These are phyloP conservation scores for Suillus sp. DNA, from an alignment of 768 basidiomycete species.

Conservation along the genomic window DNA sequence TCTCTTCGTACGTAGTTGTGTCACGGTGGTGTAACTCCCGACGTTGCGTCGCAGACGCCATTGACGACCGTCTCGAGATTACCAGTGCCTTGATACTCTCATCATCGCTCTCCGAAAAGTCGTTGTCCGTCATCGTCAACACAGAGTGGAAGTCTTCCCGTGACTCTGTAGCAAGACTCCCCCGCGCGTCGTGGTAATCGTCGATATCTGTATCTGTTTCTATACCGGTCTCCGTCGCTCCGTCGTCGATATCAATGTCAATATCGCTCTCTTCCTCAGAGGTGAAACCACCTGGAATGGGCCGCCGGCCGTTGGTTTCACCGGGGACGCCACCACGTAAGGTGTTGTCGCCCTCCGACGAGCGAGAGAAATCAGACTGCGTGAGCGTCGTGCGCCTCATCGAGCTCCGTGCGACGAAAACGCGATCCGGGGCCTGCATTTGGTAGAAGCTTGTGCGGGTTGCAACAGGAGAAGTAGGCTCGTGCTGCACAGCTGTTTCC, in stretches of 20 bases:
- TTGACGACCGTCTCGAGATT: conserved; percentile 37
- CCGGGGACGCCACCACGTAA: conserved; percentile 34
- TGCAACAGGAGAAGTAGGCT: conserved; percentile 30
- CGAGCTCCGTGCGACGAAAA: conserved; percentile 23
- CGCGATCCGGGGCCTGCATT: conserved; percentile 26
- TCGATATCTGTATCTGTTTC: conserved; percentile 70
- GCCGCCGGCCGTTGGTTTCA: neutral
- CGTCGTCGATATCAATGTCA: conserved; percentile 45
- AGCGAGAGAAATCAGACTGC: conserved; percentile 44
- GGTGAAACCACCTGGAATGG: conserved; percentile 25
- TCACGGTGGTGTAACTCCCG: conserved; percentile 12
- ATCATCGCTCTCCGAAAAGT: conserved; percentile 58
- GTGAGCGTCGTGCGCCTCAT: conserved; percentile 47
- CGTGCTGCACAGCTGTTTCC: conserved; percentile 55
- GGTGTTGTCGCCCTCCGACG: conserved; percentile 40
- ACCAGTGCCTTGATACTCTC: conserved; percentile 77
- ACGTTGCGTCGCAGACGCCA: conserved; percentile 25
- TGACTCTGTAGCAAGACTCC: conserved; percentile 68
- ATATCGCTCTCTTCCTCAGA: conserved; percentile 34
- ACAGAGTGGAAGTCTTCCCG: conserved; percentile 78
- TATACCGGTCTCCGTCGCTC: conserved; percentile 60
- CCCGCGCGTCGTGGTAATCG: conserved; percentile 77
- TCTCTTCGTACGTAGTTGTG: conserved; percentile 54
- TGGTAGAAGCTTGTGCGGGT: conserved; percentile 37
- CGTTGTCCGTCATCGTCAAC: conserved; percentile 69